Base-by-base conservation (phyloP, 805 yeast species). In the Candida odintsovae region DNA sequence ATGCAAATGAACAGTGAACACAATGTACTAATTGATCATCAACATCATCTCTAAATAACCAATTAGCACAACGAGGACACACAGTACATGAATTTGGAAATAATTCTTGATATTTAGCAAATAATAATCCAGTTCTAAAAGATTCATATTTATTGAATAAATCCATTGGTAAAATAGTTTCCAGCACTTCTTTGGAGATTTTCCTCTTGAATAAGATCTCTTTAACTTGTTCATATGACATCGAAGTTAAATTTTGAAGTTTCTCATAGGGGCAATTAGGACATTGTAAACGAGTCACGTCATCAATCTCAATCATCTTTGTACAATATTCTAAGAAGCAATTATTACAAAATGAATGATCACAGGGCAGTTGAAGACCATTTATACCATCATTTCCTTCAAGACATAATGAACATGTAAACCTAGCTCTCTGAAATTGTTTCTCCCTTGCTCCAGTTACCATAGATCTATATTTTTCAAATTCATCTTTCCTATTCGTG, bases 321-420 rank as follows among this genome's bases (percentile, higher is more conserved):
- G 57, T 50, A 42, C 72, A 73, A 49, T 73, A 79, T 6, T 68
- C 71, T 12, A 44, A 48, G 4, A 77, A 58, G 50, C 86, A 81
- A 1, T 49, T 40, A 39, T 58, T 62, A 53, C 86, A 80, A 47
- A 78, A 73, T 0, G 62, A 57, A 54, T 80, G 86, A 8, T 61
- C 63, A 53, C 86, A 81, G 2, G 68, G 63, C 1, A 68, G 43
- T 29, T 53, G 42, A 2, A 62, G 50, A 52, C 77, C 73, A 4
- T 56, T 47, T 21, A 25, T 26, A 1, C 86, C 86, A 47, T 74
- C 75, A 42, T 62, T 64, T 28, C 67, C 70, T 20, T 66, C 71
- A 50, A 77, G 76, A 56, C 87, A 82, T 0, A 82, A 78, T n/a
- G 73, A 76, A 58, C 86, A 82, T 3, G 63, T 53, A 50, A 72